Evolutionary conservation across 345 rosid genomes (phyloP).

Genomic region (Cardamine occulta): DNA sequence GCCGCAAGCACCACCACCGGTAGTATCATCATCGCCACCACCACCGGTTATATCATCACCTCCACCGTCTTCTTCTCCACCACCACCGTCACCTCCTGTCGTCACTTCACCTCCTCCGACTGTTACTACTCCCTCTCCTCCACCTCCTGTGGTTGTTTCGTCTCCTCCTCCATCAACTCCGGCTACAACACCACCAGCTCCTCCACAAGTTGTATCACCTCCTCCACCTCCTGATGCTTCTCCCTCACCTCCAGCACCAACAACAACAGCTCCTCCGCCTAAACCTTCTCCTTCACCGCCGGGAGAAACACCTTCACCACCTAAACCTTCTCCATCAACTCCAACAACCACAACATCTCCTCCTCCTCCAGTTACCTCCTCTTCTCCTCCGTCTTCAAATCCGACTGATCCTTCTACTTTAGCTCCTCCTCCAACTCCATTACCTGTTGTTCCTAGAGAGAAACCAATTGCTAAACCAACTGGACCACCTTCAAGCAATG

Average conservation of each 20-base stretch:
- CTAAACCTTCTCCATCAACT: conserved; percentile 54
- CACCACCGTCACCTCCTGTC: conserved; percentile 53
- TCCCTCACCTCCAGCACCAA: conserved; percentile 55
- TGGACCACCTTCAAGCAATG: conserved; percentile 42
- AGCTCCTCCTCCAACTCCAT: conserved; percentile 61
- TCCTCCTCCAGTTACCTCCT: conserved; percentile 49
- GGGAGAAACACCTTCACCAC: conserved; percentile 53
- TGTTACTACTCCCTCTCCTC: conserved; percentile 55
- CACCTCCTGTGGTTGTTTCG: conserved; percentile 38
- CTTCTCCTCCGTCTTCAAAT: conserved; percentile 55
- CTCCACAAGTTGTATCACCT: conserved; percentile 53
- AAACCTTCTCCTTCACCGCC: conserved; percentile 58
- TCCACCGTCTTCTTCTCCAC: conserved; percentile 53
- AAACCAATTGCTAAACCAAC: conserved; percentile 80
- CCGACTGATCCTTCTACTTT: conserved; percentile 60
- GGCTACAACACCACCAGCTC: conserved; percentile 55
- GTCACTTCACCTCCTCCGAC: conserved; percentile 56
- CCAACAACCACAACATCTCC: conserved; percentile 48
- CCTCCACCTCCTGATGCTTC: conserved; percentile 48
- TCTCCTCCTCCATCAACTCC: conserved; percentile 55
- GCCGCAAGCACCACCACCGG: conserved; percentile 52
- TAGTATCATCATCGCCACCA: conserved; percentile 49
- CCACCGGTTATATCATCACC: conserved; percentile 51
- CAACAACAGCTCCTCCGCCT: conserved; percentile 47
- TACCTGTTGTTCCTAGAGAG: conserved; percentile 71